Evolutionary conservation across 2,329 filamentous ascomycete species (phyloP).

Genomic region (Xylariaceae sp.): DNA sequence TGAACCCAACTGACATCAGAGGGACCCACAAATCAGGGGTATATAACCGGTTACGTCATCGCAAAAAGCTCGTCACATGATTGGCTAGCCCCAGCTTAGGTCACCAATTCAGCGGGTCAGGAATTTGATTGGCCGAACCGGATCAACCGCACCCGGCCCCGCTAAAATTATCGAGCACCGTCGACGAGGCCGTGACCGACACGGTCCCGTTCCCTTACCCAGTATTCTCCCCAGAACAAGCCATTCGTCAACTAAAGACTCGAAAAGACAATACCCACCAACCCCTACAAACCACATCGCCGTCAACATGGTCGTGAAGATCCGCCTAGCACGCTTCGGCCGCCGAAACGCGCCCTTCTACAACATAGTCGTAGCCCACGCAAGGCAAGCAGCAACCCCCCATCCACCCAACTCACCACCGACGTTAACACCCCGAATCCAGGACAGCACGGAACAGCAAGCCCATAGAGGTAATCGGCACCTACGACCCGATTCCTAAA

Average conservation of each 20-base stretch:
- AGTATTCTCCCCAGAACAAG: too few species aligned
- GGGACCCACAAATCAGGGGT: background rate
- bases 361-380: conserved; percentile 95
- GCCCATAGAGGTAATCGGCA: conserved; percentile 88
- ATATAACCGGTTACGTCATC: background rate
- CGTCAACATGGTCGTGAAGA: conserved; percentile 76
- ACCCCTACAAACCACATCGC: background rate
- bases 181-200: background rate
- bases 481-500: conserved; percentile 66
- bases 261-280: background rate
- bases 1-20: background rate
- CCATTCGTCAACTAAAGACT: too few species aligned
- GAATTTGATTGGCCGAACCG: conserved; percentile 31
- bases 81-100: conserved; percentile 2
- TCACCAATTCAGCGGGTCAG: background rate
- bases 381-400: conserved; percentile 57
- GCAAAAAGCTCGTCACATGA: conserved; percentile 6
- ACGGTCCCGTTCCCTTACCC: background rate
- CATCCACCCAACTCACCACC: background rate
- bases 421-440: conserved; percentile 1
- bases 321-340: conserved; percentile 90
- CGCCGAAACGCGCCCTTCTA: conserved; percentile 86
- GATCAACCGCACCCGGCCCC: conserved; percentile 36
- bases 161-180: conserved; percentile 31
- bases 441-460: conserved; percentile 83